phyloP scores from a whole-genome alignment of 2,329 filamentous ascomycete species.

The Fusarium buxicola region DNA sequence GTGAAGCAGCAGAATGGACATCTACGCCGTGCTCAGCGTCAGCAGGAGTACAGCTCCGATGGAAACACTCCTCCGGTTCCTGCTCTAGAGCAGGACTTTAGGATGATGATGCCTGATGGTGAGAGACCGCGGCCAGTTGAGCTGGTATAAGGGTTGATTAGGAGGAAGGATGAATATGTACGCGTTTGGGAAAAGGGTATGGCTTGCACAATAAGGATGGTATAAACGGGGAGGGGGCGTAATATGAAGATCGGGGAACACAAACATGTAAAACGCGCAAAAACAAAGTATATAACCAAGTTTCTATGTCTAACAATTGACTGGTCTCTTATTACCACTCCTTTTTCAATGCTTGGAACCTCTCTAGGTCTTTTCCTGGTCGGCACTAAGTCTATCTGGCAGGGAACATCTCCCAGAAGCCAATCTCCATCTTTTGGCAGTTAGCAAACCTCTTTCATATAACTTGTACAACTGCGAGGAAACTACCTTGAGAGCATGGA shows the following conservation, averaged over 20 bases:
- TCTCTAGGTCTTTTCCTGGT: not conserved
- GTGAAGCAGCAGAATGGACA: slow-evolving; percentile 72
- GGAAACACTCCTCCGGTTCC: slow-evolving; percentile 55
- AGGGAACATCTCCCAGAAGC: slow-evolving; percentile 67
- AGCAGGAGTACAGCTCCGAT: slow-evolving; percentile 37
- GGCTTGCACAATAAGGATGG: slow-evolving; percentile 14
- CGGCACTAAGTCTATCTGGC: slow-evolving; percentile 35
- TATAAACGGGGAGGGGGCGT: slow-evolving; percentile 18
- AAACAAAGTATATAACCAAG: slow-evolving; percentile 32
- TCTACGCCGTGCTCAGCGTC: slow-evolving; percentile 60
- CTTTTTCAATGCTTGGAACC: not conserved
- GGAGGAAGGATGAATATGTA: slow-evolving; percentile 4
- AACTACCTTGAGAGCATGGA: slow-evolving; percentile 83
- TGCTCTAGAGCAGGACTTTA: slow-evolving; percentile 58
- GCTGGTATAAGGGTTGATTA: slow-evolving; percentile 18
- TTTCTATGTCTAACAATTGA: slow-evolving; percentile 38
- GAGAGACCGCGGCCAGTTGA: slow-evolving; percentile 60
- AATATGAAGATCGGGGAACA: not conserved
- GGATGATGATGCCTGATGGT: slow-evolving; percentile 64
- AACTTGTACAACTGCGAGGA: not conserved
- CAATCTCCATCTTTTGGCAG: slow-evolving; percentile 61
- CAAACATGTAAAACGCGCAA: slow-evolving; percentile 7
- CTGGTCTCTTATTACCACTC: slow-evolving; percentile 2
- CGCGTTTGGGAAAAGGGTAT: slow-evolving; percentile 24
- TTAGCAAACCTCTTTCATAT: not conserved